Conservation (phyloP, 2,329 filamentous ascomycete genomes). For the Botrytis paeoniae region DNA sequence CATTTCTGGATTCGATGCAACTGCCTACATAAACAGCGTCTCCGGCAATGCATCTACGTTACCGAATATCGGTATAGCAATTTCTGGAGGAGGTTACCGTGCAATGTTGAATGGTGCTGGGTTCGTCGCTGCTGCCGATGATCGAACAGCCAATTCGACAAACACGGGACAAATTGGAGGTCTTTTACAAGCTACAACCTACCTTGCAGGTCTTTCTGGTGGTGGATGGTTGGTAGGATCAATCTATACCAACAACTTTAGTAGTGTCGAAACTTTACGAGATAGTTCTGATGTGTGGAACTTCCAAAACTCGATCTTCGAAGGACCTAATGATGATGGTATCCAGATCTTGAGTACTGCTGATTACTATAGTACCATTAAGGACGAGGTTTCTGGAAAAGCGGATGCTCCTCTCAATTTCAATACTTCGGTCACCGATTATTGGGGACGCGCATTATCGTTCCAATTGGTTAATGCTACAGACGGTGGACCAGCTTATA, state of each 20-base stretch:
- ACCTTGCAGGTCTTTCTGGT: conserved; percentile 76
- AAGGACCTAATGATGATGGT: conserved; percentile 51
- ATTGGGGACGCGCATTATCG: conserved; percentile 82
- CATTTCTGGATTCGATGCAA: conserved; percentile 77
- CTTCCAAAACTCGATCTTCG: conserved; percentile 59
- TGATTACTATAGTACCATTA: conserved; percentile 61
- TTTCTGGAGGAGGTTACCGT: conserved; percentile 82
- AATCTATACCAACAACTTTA: conserved; percentile 75
- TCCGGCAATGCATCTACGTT: conserved; percentile 53
- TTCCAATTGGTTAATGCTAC: conserved; percentile 79
- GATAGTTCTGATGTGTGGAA: conserved; percentile 55
- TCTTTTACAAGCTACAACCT: conserved; percentile 76
- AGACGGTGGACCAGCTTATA: conserved; percentile 72
- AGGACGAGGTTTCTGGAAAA: conserved; percentile 59
- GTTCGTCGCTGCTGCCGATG: conserved; percentile 75
- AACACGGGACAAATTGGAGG: conserved; percentile 70
- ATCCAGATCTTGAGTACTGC: conserved; percentile 54
- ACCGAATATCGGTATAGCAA: conserved; percentile 71
- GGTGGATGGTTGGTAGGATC: conserved; percentile 85
- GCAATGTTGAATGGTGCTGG: conserved; percentile 84
- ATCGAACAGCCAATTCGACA: conserved; percentile 61
- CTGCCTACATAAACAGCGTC: conserved; percentile 63
- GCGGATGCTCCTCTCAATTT: conserved; percentile 62
- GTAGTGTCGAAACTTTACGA: conserved; percentile 58
- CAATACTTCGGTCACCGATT: conserved; percentile 75